Base-by-base conservation (phyloP, 2,329 filamentous ascomycete species). In the Saccharata proteae region DNA sequence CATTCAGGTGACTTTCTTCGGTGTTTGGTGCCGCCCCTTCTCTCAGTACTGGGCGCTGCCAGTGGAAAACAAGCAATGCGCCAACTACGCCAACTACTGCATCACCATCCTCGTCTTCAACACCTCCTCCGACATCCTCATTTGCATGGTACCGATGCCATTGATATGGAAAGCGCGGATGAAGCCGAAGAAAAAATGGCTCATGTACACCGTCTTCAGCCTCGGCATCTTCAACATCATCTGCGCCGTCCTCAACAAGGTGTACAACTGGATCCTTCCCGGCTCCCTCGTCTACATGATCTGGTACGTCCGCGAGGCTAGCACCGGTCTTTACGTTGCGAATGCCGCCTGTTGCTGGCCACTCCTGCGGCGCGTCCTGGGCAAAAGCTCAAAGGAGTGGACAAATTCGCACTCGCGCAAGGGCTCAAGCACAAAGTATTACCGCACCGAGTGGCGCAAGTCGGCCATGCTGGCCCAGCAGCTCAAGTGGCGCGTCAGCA, bases 311-410 rank as follows among this genome's bases (percentile, higher is more conserved):
- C 59, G 60, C 21, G 64, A 67, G 38, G 54, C 60, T 4, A 59
- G 58, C 25, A 61, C 62, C 0, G 58, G 61, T 23, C 55, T 67
- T 35, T 58, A 61, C 39, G 61, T 68, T 2, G 51, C 61, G 20
- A 67, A 67, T 36, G 51, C 67, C 13, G 62, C 62, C 1, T 58
- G 64, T 23, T 59, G 52, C 43, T 67, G 62, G 61, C 59, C 59
- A 1, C 47, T 67, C 4, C 44, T 65, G 6, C 54, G 60, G 7
- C 50, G 51, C 6, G 29, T 62, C 30, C 48, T 56, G 36, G 41
- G 48, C 23, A 7, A n/a, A n/a, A n/a, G 7, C 19, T 21, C 19
- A n/a, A 7, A n/a, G 7, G 19, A 21, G 19, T 21, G 19, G 19
- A 21, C 19, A 7, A n/a, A 21, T n/a, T 21, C 19, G 7, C 19